A percentile compares a stretch with the other conserved stretches of the same genome.
These are phyloP conservation scores for Dendrostoma leiphaemia DNA, from an alignment of 2,329 filamentous ascomycete genomes.

Conservation along the genomic window DNA sequence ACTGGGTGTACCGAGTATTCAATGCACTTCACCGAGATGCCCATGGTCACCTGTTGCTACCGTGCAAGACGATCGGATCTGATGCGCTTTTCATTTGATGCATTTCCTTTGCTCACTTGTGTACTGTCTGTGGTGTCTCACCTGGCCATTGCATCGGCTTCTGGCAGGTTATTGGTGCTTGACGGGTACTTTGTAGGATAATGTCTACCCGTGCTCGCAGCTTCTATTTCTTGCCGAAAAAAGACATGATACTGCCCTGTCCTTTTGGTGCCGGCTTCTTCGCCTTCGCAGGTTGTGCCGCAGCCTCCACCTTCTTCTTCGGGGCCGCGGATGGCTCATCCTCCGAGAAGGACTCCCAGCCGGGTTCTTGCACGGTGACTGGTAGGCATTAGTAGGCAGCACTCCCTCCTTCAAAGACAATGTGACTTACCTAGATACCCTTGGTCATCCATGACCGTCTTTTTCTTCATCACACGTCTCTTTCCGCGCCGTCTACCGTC, in stretches of 20 bases:
- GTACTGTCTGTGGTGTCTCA: no score
- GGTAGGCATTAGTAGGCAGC: slow-evolving; percentile 11
- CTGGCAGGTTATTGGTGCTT: no score
- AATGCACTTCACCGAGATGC: no score
- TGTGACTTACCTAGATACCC: slow-evolving; percentile 74
- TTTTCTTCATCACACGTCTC: slow-evolving; percentile 83
- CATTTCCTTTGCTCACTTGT: no score
- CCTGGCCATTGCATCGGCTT: no score
- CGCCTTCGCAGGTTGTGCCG: slow-evolving; percentile 43
- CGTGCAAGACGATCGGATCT: no score
- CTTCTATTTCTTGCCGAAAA: slow-evolving; percentile 76
- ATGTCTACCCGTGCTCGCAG: background rate
- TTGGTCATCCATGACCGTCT: slow-evolving; percentile 81
- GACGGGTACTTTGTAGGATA: no score
- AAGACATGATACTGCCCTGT: slow-evolving; percentile 87
- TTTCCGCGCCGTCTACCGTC: slow-evolving; percentile 70
- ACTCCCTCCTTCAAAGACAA: no score
- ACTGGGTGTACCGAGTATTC: no score
- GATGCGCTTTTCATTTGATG: no score
- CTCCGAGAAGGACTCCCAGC: slow-evolving; percentile 92
- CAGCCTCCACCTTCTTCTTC: slow-evolving; percentile 48
- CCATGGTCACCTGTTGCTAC: no score
- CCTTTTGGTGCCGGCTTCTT: slow-evolving; percentile 59
- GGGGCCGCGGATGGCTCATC: slow-evolving; percentile 65
- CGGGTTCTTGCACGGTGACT: slow-evolving; percentile 84